These are phyloP conservation scores for Teratosphaeria zuluensis DNA, from an alignment of 2,329 filamentous ascomycete species.

Conservation along the genomic window DNA sequence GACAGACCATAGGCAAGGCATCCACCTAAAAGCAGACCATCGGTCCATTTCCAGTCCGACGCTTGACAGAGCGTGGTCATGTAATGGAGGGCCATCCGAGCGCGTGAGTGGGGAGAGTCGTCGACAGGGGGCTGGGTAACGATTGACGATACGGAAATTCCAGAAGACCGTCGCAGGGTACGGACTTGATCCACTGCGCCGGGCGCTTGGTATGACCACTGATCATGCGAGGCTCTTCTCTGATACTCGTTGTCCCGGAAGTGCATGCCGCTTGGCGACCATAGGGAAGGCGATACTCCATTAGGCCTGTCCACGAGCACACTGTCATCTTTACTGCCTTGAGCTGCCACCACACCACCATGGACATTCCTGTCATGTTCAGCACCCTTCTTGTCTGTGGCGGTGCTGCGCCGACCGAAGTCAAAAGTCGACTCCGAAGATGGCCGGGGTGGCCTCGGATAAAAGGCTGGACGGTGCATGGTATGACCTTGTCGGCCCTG, in stretches of 20 bases:
- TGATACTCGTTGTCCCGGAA: conserved; percentile 13
- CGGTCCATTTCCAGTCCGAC: conserved; percentile 78
- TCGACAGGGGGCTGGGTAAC: conserved; percentile 25
- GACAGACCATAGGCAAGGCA: conserved; percentile 87
- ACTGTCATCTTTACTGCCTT: neutral
- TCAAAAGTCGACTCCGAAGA: neutral
- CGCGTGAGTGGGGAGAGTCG: conserved; percentile 38
- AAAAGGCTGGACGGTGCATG: conserved; percentile 46
- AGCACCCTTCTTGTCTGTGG: neutral
- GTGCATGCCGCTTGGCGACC: conserved; percentile 13
- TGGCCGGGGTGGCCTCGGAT: neutral
- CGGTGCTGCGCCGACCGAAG: neutral
- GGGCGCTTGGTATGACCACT: conserved; percentile 1
- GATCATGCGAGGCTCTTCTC: conserved; percentile 14
- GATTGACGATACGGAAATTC: conserved; percentile 27
- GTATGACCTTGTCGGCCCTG: conserved; percentile 29
- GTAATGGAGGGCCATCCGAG: conserved; percentile 59
- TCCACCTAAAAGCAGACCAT: conserved; percentile 83
- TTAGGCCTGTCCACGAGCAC: neutral
- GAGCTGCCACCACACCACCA: neutral
- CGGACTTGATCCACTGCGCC: conserved; percentile 9
- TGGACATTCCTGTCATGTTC: neutral
- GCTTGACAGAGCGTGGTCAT: conserved; percentile 67
- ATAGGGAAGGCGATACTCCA: neutral
- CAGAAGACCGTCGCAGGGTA: conserved; percentile 20